A percentile compares a stretch with the other conserved stretches of the same genome.
Evolutionary conservation across 176 grass and related monocot genomes (phyloP).

Genomic region (Rhipidocladum racemiflorum): DNA sequence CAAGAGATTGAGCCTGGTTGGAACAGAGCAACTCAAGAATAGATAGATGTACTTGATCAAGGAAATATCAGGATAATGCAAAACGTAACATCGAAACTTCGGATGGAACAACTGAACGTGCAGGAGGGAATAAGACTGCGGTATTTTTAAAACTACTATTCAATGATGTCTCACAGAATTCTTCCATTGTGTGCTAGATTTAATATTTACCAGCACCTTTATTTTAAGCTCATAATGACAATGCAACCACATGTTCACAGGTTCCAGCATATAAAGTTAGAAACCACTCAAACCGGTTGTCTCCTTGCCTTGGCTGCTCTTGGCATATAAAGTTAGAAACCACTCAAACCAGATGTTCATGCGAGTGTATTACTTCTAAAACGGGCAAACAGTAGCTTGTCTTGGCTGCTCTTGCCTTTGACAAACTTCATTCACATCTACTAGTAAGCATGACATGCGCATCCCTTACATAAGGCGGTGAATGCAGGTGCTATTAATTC

Average conservation of each 20-base stretch:
- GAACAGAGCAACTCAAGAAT: not conserved
- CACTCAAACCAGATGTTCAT: constrained; percentile 22
- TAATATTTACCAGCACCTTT: not conserved
- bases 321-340: constrained; percentile 23
- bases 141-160: not conserved
- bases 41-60: not conserved
- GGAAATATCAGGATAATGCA: not conserved
- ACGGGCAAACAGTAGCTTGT: constrained; percentile 36
- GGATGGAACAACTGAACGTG: not conserved
- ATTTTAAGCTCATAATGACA: not conserved
- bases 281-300: constrained; percentile 18
- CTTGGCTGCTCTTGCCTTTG: constrained; percentile 33
- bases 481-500: constrained; percentile 35
- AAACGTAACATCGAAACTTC: not conserved
- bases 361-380: constrained; percentile 16
- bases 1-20: not conserved
- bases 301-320: too few relatives aligned
- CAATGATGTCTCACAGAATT: not conserved
- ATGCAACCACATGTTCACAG: not conserved
- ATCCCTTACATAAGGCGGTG: constrained; percentile 40
- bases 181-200: not conserved
- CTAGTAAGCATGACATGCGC: constrained; percentile 44
- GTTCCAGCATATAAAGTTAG: constrained; percentile 13
- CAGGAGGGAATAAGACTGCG: not conserved
- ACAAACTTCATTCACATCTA: constrained; percentile 32